These are phyloP conservation scores for Avena eriantha DNA, from an alignment of 176 grass and related monocot genomes.

Conservation along the genomic window DNA sequence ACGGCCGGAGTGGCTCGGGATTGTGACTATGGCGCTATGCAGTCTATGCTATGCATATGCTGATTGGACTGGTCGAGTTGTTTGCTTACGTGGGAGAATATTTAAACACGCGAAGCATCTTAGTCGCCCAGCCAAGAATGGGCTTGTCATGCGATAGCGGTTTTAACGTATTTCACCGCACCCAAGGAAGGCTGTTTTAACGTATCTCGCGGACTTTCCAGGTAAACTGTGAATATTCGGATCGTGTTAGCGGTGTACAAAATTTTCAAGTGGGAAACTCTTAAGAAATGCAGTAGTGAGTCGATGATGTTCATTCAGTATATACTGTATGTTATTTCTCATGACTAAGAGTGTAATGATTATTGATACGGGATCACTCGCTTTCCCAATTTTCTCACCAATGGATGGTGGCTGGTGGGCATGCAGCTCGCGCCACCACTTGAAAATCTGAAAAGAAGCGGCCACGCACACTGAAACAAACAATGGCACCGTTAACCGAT, in stretches of 20 bases:
- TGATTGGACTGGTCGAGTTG: constrained; percentile 35
- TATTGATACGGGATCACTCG: neutral
- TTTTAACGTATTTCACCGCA: neutral
- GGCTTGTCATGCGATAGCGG: neutral
- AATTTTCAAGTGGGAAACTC: neutral
- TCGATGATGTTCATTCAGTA: neutral
- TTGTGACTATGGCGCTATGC: neutral
- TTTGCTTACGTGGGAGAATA: neutral
- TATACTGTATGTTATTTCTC: neutral
- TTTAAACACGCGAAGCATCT: neutral
- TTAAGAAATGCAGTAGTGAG: neutral
- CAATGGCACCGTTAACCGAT: neutral
- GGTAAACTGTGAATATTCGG: constrained; percentile 11
- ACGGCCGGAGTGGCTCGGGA: neutral
- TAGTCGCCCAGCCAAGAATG: neutral
- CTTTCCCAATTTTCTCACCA: neutral
- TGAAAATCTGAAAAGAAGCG: constrained; percentile 5
- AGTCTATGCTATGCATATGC: neutral
- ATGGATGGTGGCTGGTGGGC: neutral
- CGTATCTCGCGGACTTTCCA: neutral
- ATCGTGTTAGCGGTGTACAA: too few relatives aligned
- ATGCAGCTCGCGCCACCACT: neutral
- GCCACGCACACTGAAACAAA: neutral
- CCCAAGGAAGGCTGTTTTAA: neutral
- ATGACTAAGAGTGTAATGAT: neutral